Percentiles rank a stretch among this genome's conserved stretches.
phyloP scores from a whole-genome alignment of 257 asterid genomes.

The Gentiana dahurica region DNA sequence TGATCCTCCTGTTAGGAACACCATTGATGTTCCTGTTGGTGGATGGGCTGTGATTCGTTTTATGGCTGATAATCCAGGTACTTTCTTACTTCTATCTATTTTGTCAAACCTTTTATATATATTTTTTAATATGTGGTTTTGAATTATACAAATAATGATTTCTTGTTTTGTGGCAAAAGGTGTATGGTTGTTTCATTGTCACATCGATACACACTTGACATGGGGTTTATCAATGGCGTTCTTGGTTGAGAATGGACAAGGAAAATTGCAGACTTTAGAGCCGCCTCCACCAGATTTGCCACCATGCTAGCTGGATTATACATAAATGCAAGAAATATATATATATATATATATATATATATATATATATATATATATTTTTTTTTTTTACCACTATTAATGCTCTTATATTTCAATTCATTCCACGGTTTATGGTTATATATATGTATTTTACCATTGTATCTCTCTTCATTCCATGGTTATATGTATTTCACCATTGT shows the following conservation, averaged over 20 bases:
- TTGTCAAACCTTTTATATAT: too few relatives aligned
- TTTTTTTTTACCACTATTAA: too few relatives aligned
- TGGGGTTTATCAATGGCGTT: slow-evolving; percentile 55
- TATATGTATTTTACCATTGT: too few relatives aligned
- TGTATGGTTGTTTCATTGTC: slow-evolving; percentile 62
- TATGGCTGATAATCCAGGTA: slow-evolving; percentile 32
- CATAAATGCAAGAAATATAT: too few relatives aligned
- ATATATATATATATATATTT: too few relatives aligned
- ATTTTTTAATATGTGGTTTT: background rate
- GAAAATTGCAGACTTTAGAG: slow-evolving; percentile 30
- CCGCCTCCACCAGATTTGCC: slow-evolving; percentile 59
- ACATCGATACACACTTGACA: slow-evolving; percentile 55
- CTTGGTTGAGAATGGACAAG: slow-evolving; percentile 50
- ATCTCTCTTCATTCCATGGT: too few relatives aligned
- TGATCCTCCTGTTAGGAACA: slow-evolving; percentile 25
- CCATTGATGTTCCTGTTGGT: slow-evolving; percentile 24
- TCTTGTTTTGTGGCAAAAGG: slow-evolving; percentile 19
- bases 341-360: too few relatives aligned
- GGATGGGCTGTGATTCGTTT: slow-evolving; percentile 32
- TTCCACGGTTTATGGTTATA: too few relatives aligned
- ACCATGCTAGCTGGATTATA: slow-evolving; percentile 17
- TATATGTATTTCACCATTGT: too few relatives aligned
- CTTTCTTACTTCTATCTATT: too few relatives aligned
- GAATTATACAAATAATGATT: background rate
- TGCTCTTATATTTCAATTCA: too few relatives aligned